These are phyloP conservation scores for Rhynchospora breviuscula DNA, from an alignment of 176 grass and related monocot genomes.

Conservation along the genomic window DNA sequence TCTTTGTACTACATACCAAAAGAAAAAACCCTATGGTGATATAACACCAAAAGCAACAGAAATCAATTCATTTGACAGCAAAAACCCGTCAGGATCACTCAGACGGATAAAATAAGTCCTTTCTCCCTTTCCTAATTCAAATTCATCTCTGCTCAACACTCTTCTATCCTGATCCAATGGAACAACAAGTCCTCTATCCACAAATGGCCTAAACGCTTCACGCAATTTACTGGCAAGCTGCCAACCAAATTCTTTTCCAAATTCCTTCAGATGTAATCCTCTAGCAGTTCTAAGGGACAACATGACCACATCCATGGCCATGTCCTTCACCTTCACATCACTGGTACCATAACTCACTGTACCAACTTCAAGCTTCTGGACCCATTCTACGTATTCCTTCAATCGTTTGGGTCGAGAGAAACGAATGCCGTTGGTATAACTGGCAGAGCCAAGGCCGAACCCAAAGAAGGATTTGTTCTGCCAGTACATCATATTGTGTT, in stretches of 20 bases:
- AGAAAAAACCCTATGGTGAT: slow-evolving; percentile 36
- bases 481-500: slow-evolving; percentile 86
- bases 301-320: slow-evolving; percentile 89
- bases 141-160: slow-evolving; percentile 33
- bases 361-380: slow-evolving; percentile 59
- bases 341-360: slow-evolving; percentile 9
- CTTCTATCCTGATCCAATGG: slow-evolving; percentile 45
- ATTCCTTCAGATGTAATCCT: slow-evolving; percentile 58
- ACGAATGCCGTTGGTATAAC: slow-evolving; percentile 65
- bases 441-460: slow-evolving; percentile 75
- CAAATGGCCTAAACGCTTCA: slow-evolving; percentile 48
- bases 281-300: slow-evolving; percentile 69
- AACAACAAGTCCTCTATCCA: slow-evolving; percentile 61
- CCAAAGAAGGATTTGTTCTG: slow-evolving; percentile 70
- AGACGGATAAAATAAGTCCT: slow-evolving; percentile 57
- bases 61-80: slow-evolving; percentile 86
- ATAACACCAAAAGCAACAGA: slow-evolving; percentile 79
- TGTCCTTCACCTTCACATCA: slow-evolving; percentile 45
- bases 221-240: slow-evolving; percentile 39
- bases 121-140: slow-evolving; percentile 38
- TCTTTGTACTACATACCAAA: background rate
- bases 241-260: slow-evolving; percentile 56
- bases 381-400: slow-evolving; percentile 74
- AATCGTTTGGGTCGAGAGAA: slow-evolving; percentile 75
- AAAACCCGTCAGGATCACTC: slow-evolving; percentile 82